Evolutionary conservation across 805 yeast genomes (phyloP).

Genomic region (Starmerella vitae): DNA sequence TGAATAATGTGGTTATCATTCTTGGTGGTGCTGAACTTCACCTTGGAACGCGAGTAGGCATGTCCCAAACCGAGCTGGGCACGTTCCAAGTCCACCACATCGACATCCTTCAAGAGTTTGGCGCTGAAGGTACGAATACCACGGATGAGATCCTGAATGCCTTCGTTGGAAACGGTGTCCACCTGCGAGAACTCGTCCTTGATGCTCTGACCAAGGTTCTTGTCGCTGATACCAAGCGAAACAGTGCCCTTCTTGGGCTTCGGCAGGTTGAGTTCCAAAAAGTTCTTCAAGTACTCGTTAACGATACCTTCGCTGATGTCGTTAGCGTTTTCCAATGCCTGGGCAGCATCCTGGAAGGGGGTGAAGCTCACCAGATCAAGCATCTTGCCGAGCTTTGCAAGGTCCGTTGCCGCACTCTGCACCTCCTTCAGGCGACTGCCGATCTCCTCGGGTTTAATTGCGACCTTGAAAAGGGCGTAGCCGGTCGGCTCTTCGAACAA

Average conservation of each 20-base stretch:
- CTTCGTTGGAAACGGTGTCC: constrained; percentile 81
- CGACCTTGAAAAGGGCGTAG: constrained; percentile 89
- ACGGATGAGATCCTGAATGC: constrained; percentile 88
- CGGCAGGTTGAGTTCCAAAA: constrained; percentile 85
- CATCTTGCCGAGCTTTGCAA: constrained; percentile 78
- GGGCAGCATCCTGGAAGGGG: constrained; percentile 98
- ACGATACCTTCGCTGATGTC: constrained; percentile 96
- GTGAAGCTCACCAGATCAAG: constrained; percentile 90
- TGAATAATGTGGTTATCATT: constrained; percentile 98
- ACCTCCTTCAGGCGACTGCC: constrained; percentile 89
- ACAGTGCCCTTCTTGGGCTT: constrained; percentile 54
- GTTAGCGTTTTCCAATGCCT: constrained; percentile 95
- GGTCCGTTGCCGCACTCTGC: constrained; percentile 76
- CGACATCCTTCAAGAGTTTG: constrained; percentile 80
- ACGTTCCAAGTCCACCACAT: constrained; percentile 89
- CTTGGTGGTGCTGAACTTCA: constrained; percentile 96
- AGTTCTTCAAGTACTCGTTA: constrained; percentile 77
- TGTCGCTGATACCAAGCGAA: constrained; percentile 80
- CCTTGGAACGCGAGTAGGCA: constrained; percentile 97
- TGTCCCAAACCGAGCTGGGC: constrained; percentile 98
- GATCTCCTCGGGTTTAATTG: constrained; percentile 84
- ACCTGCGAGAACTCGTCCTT: constrained; percentile 80
- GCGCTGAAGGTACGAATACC: constrained; percentile 85
- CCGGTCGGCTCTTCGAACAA: constrained; percentile 98
- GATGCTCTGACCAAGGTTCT: constrained; percentile 89